These are phyloP conservation scores for Inonotus obliquus DNA, from an alignment of 1,284 basidiomycete species.

Conservation along the genomic window DNA sequence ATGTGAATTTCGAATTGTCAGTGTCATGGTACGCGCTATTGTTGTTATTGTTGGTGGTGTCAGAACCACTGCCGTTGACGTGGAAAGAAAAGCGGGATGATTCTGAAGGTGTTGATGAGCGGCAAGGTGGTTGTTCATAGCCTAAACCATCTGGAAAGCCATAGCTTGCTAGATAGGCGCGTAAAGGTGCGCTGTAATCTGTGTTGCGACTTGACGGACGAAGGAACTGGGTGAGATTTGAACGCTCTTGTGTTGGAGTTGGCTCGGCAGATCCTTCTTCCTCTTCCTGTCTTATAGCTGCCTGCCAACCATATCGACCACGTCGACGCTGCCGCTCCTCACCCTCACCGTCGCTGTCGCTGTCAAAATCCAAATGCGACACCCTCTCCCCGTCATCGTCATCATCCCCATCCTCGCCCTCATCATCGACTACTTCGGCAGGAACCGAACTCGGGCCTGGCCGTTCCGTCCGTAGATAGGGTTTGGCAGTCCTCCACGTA, in stretches of 20 bases:
- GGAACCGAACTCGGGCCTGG: neutral
- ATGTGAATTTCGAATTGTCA: neutral
- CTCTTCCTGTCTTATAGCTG: neutral
- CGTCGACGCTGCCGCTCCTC: neutral
- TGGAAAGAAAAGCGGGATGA: neutral
- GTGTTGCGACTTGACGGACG: neutral
- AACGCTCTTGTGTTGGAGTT: neutral
- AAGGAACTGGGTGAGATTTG: neutral
- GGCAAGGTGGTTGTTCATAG: neutral
- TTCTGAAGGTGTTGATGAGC: neutral
- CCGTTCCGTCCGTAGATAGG: neutral
- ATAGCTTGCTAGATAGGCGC: conserved; percentile 9
- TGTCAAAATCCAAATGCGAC: conserved; percentile 9
- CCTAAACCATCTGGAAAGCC: conserved; percentile 6
- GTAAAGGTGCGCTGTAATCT: neutral
- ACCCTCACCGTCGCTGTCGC: neutral
- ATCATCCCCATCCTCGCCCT: neutral
- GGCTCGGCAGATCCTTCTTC: neutral
- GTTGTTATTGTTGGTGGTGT: neutral
- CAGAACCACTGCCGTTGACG: neutral
- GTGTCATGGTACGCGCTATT: neutral
- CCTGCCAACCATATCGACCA: neutral
- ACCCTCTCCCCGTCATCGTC: neutral
- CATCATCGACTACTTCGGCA: neutral
- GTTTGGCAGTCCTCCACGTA: neutral